phyloP scores from a whole-genome alignment of 2,329 filamentous ascomycete species.

The Fusarium kyushuense region DNA sequence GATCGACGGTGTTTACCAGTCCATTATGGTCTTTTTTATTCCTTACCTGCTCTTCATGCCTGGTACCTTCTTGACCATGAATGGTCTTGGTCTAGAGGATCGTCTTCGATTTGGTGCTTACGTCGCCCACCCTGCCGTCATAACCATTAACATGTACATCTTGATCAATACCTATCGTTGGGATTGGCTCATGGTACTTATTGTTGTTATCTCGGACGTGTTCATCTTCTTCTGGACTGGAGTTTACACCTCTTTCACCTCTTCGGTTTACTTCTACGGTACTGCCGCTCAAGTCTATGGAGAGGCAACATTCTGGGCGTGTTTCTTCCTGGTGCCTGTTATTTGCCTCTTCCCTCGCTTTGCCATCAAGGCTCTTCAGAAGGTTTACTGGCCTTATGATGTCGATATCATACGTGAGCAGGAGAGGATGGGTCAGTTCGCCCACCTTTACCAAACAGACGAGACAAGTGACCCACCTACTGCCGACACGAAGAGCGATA shows the following conservation, averaged over 20 bases:
- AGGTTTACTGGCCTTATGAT: constrained; percentile 92
- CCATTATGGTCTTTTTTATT: constrained; percentile 91
- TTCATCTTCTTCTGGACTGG: constrained; percentile 97
- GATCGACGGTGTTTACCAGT: constrained; percentile 94
- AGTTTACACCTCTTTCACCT: constrained; percentile 73
- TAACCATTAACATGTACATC: constrained; percentile 94
- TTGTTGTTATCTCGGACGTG: constrained; percentile 84
- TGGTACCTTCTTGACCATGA: constrained; percentile 76
- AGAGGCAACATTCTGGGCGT: constrained; percentile 87
- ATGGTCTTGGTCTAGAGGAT: constrained; percentile 81
- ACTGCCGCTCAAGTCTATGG: constrained; percentile 83
- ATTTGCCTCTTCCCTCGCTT: constrained; percentile 91
- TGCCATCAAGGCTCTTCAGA: constrained; percentile 86
- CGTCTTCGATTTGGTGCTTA: constrained; percentile 88
- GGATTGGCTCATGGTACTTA: constrained; percentile 94
- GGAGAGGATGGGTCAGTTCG: constrained; percentile 83
- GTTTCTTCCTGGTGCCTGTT: constrained; percentile 81
- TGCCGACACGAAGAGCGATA: constrained; percentile 50
- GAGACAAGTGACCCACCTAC: constrained; percentile 57
- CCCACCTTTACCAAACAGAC: constrained; percentile 66
- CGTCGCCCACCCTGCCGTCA: constrained; percentile 83
- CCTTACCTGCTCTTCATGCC: constrained; percentile 82
- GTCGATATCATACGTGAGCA: constrained; percentile 97
- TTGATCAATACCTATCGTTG: constrained; percentile 96
- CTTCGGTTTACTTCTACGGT: constrained; percentile 74